phyloP scores from a whole-genome alignment of 2,329 filamentous ascomycete species.

The Penicillium occitanis region DNA sequence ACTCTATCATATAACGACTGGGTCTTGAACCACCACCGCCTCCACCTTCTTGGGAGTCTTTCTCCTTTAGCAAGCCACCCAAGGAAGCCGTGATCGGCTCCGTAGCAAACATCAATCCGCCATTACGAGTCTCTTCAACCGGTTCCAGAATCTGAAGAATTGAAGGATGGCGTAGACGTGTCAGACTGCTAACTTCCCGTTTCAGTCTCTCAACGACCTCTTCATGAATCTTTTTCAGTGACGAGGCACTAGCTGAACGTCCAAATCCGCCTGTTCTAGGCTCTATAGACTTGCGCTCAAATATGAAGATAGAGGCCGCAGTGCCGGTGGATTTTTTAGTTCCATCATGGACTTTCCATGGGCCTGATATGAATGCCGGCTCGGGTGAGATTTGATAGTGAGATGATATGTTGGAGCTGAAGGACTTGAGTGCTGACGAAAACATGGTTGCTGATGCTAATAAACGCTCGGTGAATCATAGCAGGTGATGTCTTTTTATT shows the following conservation, averaged over 20 bases:
- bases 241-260: constrained; percentile 61
- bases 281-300: constrained; percentile 85
- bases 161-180: constrained; percentile 84
- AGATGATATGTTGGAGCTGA: constrained; percentile 86
- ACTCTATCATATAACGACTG: constrained; percentile 79
- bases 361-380: constrained; percentile 76
- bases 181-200: constrained; percentile 86
- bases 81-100: constrained; percentile 90
- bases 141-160: constrained; percentile 92
- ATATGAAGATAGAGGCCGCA: constrained; percentile 86
- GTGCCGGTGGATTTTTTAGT: constrained; percentile 96
- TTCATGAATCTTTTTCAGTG: constrained; percentile 77
- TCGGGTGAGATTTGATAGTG: constrained; percentile 82
- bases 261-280: constrained; percentile 62
- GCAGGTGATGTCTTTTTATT: not conserved
- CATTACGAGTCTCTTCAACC: constrained; percentile 87
- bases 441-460: constrained; percentile 65
- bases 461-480: constrained; percentile 8
- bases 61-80: constrained; percentile 76
- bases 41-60: constrained; percentile 75
- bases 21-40: constrained; percentile 58
- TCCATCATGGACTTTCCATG: constrained; percentile 96
- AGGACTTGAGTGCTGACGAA: constrained; percentile 88
- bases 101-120: constrained; percentile 92
- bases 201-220: constrained; percentile 89